Conservation (phyloP, 768 basidiomycete genomes). For the Mycena capillaripes region DNA sequence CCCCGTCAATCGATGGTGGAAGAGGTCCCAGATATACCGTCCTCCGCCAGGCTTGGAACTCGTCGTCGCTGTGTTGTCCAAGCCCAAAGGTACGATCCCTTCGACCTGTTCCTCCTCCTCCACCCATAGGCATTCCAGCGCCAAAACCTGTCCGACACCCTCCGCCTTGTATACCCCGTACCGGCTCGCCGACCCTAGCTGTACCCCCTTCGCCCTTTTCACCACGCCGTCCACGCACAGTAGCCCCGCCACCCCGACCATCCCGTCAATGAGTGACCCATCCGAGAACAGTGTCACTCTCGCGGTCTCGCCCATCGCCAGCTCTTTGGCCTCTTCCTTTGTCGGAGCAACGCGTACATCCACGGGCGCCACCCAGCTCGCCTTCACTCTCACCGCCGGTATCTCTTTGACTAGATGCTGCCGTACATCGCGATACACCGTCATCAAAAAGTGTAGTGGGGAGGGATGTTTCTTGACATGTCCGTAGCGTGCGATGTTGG, state of each 20-base stretch:
- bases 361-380: background rate
- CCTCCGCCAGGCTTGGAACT: background rate
- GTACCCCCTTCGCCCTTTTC: slow-evolving; percentile 3
- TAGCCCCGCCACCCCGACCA: too few species aligned
- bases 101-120: background rate
- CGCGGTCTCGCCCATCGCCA: slow-evolving; percentile 20
- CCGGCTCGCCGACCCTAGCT: background rate
- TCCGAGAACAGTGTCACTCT: too few species aligned
- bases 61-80: slow-evolving; percentile 7
- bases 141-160: background rate
- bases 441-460: slow-evolving; percentile 26
- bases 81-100: background rate
- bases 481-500: background rate
- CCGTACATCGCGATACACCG: background rate
- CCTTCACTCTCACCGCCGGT: background rate
- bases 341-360: slow-evolving; percentile 13
- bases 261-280: too few species aligned
- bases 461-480: slow-evolving; percentile 13
- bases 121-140: slow-evolving; percentile 2
- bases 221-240: slow-evolving; percentile 5
- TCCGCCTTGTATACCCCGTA: slow-evolving; percentile 22
- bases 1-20: background rate
- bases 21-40: background rate
- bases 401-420: slow-evolving; percentile 21
- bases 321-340: slow-evolving; percentile 19